Conservation (phyloP, 257 asterid genomes). For the Perilla frutescens region DNA sequence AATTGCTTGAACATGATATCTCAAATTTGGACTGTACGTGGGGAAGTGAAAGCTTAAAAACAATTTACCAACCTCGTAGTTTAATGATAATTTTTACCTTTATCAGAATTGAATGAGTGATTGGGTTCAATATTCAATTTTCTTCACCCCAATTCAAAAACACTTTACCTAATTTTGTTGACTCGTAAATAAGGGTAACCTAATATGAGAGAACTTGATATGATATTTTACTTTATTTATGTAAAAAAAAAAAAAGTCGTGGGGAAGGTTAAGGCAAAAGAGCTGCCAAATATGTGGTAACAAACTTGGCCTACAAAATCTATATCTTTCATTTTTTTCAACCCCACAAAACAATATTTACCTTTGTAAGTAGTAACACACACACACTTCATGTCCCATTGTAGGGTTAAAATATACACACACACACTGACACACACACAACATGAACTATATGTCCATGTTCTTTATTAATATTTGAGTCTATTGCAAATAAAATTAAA, state of each 20-base stretch:
- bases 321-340: conserved; percentile 20
- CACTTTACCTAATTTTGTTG: conserved; percentile 29
- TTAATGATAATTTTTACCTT: too few relatives aligned
- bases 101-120: too few relatives aligned
- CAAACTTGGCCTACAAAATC: conserved; percentile 43
- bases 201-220: not conserved
- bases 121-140: too few relatives aligned
- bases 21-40: too few relatives aligned
- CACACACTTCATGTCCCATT: conserved; percentile 23
- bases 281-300: conserved; percentile 22
- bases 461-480: too few relatives aligned
- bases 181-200: not conserved
- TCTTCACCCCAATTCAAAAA: not conserved
- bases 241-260: conserved; percentile 1
- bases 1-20: too few relatives aligned
- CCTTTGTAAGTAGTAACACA: not conserved
- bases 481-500: too few relatives aligned
- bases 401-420: not conserved
- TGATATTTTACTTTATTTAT: conserved; percentile 5
- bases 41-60: too few relatives aligned
- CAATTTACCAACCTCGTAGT: too few relatives aligned
- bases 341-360: conserved; percentile 27
- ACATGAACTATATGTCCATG: too few relatives aligned
- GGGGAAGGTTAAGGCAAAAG: conserved; percentile 11
- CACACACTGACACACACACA: too few relatives aligned